phyloP scores from a whole-genome alignment of 192 early-diverging fungal species.

The Linnemannia elongata region DNA sequence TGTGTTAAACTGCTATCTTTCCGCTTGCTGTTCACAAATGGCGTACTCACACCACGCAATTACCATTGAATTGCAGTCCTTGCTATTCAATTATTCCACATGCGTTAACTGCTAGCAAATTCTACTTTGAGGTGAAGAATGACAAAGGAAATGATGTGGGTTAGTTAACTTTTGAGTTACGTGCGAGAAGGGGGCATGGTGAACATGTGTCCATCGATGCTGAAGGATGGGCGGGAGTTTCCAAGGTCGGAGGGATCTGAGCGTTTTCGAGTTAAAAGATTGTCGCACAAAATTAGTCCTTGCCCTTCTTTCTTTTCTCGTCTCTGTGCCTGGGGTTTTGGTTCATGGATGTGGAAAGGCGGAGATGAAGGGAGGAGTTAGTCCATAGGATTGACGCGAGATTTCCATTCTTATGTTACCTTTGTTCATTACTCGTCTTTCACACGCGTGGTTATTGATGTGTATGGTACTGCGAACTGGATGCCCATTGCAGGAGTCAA shows the following conservation, averaged over 20 bases:
- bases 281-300: neutral
- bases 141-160: neutral
- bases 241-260: neutral
- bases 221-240: neutral
- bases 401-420: neutral
- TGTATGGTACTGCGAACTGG: too few species aligned
- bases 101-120: neutral
- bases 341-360: neutral
- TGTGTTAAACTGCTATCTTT: neutral
- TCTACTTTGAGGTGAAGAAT: constrained; percentile 1
- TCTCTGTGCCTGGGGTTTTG: too few species aligned
- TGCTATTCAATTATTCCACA: neutral
- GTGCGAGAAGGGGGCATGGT: neutral
- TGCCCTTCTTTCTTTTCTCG: neutral
- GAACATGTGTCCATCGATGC: neutral
- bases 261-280: neutral
- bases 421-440: neutral
- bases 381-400: neutral
- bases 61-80: neutral
- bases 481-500: too few species aligned
- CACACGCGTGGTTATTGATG: neutral
- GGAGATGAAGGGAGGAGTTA: neutral
- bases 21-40: neutral
- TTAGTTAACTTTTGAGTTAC: constrained; percentile 4
- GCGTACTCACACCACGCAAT: neutral